These are phyloP conservation scores for Lobosporangium transversale DNA, from an alignment of 192 early-diverging fungal genomes.

Conservation along the genomic window DNA sequence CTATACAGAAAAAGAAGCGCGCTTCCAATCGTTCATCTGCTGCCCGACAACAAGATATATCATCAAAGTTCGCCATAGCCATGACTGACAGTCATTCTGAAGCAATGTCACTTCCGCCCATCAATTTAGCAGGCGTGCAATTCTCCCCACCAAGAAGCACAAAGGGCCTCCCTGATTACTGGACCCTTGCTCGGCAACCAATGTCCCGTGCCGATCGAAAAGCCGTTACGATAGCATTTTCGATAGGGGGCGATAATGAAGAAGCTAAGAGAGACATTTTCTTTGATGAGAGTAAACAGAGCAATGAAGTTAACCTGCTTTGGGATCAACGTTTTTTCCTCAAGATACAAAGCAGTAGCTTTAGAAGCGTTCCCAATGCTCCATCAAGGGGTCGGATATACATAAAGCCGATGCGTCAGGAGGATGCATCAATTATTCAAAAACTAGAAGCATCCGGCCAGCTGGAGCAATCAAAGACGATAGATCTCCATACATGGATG, in stretches of 20 bases:
- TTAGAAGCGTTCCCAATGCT: too few relatives aligned
- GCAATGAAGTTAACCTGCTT: conserved; percentile 4
- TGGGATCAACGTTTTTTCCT: conserved; percentile 45
- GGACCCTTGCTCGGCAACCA: conserved; percentile 37
- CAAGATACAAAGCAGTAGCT: too few relatives aligned
- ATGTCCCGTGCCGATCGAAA: conserved; percentile 21
- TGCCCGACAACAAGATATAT: too few relatives aligned
- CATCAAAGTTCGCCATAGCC: too few relatives aligned
- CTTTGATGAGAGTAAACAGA: neutral
- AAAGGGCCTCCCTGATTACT: conserved; percentile 20
- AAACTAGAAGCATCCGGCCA: neutral
- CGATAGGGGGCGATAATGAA: too few relatives aligned
- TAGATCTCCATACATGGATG: conserved; percentile 26
- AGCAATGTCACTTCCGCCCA: neutral
- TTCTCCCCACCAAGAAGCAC: conserved; percentile 38
- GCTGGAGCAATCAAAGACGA: neutral
- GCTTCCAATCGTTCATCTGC: neutral
- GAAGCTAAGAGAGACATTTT: too few relatives aligned
- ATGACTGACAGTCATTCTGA: neutral
- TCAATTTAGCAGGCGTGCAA: conserved; percentile 29
- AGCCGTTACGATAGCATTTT: neutral
- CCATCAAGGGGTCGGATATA: too few relatives aligned
- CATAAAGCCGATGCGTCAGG: too few relatives aligned
- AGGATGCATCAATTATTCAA: neutral
- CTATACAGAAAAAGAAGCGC: too few relatives aligned